Percentiles rank a stretch among this genome's conserved stretches.
Evolutionary conservation across 257 asterid genomes (phyloP).

Genomic region (Fraxinus cuspidata): DNA sequence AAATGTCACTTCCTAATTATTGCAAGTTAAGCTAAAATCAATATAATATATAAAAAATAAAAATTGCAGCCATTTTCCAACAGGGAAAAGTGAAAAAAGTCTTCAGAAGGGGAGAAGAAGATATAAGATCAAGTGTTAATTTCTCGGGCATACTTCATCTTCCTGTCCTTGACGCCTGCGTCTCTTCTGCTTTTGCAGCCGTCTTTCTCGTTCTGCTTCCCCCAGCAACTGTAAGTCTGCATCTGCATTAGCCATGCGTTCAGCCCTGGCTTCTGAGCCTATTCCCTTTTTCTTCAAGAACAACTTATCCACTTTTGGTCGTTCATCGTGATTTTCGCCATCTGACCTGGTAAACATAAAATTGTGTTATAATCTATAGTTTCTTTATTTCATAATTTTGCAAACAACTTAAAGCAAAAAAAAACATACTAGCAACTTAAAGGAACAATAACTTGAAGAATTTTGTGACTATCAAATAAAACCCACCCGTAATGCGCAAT

Average conservation of each 20-base stretch:
- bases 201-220: constrained; percentile 85
- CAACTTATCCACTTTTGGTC: constrained; percentile 69
- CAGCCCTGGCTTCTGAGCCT: constrained; percentile 92
- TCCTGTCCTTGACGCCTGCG: constrained; percentile 94
- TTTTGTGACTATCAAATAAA: neutral
- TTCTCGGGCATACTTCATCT: constrained; percentile 61
- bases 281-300: constrained; percentile 81
- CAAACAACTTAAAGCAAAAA: constrained; percentile 14
- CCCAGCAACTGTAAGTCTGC: constrained; percentile 85
- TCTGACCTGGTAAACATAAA: constrained; percentile 49
- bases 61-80: neutral
- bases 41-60: neutral
- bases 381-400: constrained; percentile 10
- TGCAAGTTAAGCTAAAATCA: neutral
- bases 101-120: neutral
- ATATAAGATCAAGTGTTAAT: neutral
- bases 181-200: constrained; percentile 73
- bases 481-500: neutral
- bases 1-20: neutral
- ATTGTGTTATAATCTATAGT: neutral
- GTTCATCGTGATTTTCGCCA: constrained; percentile 50
- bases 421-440: constrained; percentile 12
- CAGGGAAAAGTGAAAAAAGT: constrained; percentile 5
- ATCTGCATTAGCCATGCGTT: constrained; percentile 78
- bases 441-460: neutral